Conservation (phyloP, 306 rosid genomes). For the Neltuma alba region DNA sequence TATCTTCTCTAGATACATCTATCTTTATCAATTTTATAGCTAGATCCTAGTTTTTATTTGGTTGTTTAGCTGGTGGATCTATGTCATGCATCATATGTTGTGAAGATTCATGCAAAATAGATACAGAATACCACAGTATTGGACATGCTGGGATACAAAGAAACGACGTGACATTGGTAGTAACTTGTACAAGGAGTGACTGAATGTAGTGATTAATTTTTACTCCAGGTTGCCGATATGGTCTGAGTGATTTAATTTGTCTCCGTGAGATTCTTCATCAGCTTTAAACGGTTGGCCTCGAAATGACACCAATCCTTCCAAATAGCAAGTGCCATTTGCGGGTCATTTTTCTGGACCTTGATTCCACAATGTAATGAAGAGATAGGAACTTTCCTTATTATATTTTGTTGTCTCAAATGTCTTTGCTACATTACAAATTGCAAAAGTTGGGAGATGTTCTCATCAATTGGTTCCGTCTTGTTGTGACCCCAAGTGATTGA, state of each 20-base stretch:
- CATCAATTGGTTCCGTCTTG: too few species aligned
- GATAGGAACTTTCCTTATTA: not conserved
- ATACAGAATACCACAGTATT: not conserved
- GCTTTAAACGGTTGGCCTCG: not conserved
- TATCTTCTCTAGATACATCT: not conserved
- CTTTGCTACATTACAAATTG: too few species aligned
- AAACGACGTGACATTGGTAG: too few species aligned
- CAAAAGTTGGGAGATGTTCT: too few species aligned
- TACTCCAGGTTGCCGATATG: not conserved
- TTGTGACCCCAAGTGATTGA: too few species aligned
- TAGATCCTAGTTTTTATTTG: slow-evolving; percentile 24
- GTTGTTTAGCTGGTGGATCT: not conserved
- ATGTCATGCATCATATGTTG: not conserved
- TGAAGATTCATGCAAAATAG: slow-evolving; percentile 9
- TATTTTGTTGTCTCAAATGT: not conserved
- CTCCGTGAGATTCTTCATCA: not conserved
- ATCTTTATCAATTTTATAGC: not conserved
- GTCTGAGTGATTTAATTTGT: not conserved
- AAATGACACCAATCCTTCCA: not conserved
- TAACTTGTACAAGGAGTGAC: not conserved
- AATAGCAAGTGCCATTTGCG: not conserved
- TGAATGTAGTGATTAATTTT: not conserved
- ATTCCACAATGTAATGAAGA: not conserved
- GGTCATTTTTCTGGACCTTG: not conserved
- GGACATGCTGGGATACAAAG: not conserved